Evolutionary conservation across 2,329 filamentous ascomycete species (phyloP), one percentile per base, ranked within the genome.

Genomic region (Colletotrichum tropicale): DNA sequence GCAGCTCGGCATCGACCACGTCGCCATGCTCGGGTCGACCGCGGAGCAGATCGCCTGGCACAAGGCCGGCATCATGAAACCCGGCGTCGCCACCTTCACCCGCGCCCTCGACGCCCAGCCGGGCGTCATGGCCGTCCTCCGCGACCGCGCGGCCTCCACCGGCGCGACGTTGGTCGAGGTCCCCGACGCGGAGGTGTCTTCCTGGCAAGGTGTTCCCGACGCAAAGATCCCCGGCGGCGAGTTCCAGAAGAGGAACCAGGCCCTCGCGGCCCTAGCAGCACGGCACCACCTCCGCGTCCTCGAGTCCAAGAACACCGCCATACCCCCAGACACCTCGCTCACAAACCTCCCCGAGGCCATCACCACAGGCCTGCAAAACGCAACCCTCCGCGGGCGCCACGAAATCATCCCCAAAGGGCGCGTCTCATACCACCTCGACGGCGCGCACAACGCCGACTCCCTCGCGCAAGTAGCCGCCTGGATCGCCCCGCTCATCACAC

Each of bases 361-460:
- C 81, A 86, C 92, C 28, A 87, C 90, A 16, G 97, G 96, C 0
- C 87, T 99, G 2, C 93, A 96, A 81, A 86, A 91, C 79, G 94
- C 95, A 4, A 91, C 92, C 4, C 94, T 96, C 87, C 91, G 95
- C 55, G 97, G 96, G 6, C 90, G 97, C 61, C 98, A 96, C 81
- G 91, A 93, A 78, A 85, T 89, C 55, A 91, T 89, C 79, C 78
- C 84, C 5, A 90, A 92, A 76, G 87, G 87, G 4, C 81, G 81
- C 3, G 87, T 98, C 7, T 89, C 88, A 18, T 99, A 96, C 96
- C 94, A 96, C 81, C 91, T 99, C 24, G 97, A 99, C 81, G 96
- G 97, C 10, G 97, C 96, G 4, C 97, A 99, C 84, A 99, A 96
- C 0, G 89, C 94, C 5, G 96, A 98, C 82, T 98, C 96, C 82